Base-by-base conservation (phyloP, 75 land plant genomes). In the Pseudotsuga menziesii region DNA sequence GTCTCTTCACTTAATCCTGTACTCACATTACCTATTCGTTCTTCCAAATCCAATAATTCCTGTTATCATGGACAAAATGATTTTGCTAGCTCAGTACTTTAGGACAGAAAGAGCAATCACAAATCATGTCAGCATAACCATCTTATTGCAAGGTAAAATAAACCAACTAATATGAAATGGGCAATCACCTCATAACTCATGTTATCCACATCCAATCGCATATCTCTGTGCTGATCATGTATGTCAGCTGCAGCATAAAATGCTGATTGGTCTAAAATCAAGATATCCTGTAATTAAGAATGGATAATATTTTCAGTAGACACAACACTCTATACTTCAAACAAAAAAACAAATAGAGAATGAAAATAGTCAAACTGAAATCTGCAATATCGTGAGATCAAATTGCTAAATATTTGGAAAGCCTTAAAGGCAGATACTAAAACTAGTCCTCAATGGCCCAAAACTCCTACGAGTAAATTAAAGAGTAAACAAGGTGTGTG, bases 151-250 rank as follows among this genome's bases (percentile, higher is more conserved):
- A 35, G 12, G 72, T 0, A 69, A 2, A 32, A 73, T 35, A 60
- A 75, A 20, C 13, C 64, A 32, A 19, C 22, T 25, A 36, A 56
- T 26, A 57, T 8, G 17, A 22, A 44, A 23, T 56, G 4, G 23
- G 58, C 52, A 44, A 12, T 57, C 69, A 85, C 86, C 86, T 85
- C 86, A 78, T 85, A 85, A 9, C 82, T 76, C 88, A 86, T 86
- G 78, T 77, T 86, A 77, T 86, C 88, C 39, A 86, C 85, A 77
- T 86, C 85, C 12, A 83, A 59, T 36, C 85, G 66, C 88, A 82
- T 79, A 66, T 79, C 85, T 60, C 76, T 74, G 77, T 86, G 85
- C 36, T 76, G 82, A 74, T 86, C 83, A 56, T 86, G 88, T 69
- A 78, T 25, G 13, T 84, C 83, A 15, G 41, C 62, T 0, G 55